Evolutionary conservation across 2,329 filamentous ascomycete genomes (phyloP).

Genomic region (Arachnopeziza araneosa): DNA sequence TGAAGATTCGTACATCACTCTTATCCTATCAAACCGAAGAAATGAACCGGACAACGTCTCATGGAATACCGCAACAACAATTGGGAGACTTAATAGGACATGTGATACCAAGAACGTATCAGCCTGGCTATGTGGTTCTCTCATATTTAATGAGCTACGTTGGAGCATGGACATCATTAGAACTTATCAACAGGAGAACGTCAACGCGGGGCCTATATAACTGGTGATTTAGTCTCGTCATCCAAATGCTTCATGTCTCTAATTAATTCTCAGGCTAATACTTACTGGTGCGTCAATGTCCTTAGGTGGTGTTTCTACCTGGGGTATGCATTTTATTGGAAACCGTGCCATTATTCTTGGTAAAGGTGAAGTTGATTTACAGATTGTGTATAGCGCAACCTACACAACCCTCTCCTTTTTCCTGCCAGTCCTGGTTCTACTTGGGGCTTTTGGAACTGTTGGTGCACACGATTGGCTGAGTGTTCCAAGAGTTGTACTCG

Average conservation of each 20-base stretch:
- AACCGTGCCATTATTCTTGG: constrained; percentile 72
- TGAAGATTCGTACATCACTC: constrained; percentile 6
- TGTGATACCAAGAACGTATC: constrained; percentile 10
- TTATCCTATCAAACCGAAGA: constrained; percentile 15
- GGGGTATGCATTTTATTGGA: constrained; percentile 79
- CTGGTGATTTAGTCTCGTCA: constrained; percentile 44
- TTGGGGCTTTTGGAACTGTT: constrained; percentile 65
- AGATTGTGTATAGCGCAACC: constrained; percentile 67
- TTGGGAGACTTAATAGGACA: not conserved
- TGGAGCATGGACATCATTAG: constrained; percentile 73
- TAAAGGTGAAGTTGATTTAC: constrained; percentile 53
- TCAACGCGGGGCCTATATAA: constrained; percentile 63
- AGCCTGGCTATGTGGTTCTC: constrained; percentile 59
- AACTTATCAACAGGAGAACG: constrained; percentile 73
- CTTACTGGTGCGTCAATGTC: constrained; percentile 59
- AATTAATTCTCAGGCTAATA: constrained; percentile 45
- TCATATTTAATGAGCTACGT: constrained; percentile 66
- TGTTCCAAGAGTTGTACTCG: constrained; percentile 52
- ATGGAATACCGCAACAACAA: not conserved
- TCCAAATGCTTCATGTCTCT: not conserved
- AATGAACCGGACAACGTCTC: not conserved
- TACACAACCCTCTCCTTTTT: constrained; percentile 76
- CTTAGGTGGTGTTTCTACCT: constrained; percentile 71
- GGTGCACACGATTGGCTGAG: constrained; percentile 53
- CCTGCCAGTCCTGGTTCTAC: constrained; percentile 69